These are phyloP conservation scores for Solioccasus polychromus DNA, from an alignment of 768 basidiomycete genomes.

Conservation along the genomic window DNA sequence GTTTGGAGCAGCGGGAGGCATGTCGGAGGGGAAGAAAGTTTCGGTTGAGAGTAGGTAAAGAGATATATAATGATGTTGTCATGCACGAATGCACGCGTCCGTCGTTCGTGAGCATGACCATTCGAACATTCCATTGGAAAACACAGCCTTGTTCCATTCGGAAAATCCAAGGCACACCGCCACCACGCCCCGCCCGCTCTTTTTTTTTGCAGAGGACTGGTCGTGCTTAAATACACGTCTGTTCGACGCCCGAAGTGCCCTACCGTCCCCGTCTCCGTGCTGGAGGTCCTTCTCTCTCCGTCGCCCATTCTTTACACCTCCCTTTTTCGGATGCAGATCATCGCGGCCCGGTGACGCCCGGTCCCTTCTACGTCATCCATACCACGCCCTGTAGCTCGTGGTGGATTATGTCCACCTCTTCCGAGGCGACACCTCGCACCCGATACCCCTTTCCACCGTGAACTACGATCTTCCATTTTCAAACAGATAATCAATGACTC, in stretches of 20 bases:
- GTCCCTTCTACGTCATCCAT: neutral
- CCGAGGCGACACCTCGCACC: neutral
- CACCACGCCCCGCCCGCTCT: conserved; percentile 5
- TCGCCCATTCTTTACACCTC: neutral
- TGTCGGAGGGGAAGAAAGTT: conserved; percentile 1
- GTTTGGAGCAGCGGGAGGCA: conserved; percentile 18
- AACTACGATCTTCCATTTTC: conserved; percentile 5
- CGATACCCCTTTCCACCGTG: too few relatives aligned
- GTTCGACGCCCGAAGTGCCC: too few relatives aligned
- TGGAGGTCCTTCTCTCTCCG: neutral
- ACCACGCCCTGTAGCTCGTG: too few relatives aligned
- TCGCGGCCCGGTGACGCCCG: conserved; percentile 8
- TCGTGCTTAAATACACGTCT: too few relatives aligned
- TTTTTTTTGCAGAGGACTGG: too few relatives aligned
- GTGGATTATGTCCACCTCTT: too few relatives aligned
- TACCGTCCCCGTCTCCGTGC: too few relatives aligned
- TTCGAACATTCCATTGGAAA: conserved; percentile 29
- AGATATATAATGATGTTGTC: conserved; percentile 18
- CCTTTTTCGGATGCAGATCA: conserved; percentile 28
- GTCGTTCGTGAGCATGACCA: neutral
- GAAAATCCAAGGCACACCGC: conserved; percentile 11
- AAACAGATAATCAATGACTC: conserved; percentile 11
- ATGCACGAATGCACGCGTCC: neutral
- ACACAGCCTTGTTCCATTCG: conserved; percentile 27
- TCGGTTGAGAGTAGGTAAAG: neutral